Percentiles rank a stretch among this genome's conserved stretches.
phyloP scores from a whole-genome alignment of 192 early-diverging fungal species.

The Gryganskiella cystojenkinii region DNA sequence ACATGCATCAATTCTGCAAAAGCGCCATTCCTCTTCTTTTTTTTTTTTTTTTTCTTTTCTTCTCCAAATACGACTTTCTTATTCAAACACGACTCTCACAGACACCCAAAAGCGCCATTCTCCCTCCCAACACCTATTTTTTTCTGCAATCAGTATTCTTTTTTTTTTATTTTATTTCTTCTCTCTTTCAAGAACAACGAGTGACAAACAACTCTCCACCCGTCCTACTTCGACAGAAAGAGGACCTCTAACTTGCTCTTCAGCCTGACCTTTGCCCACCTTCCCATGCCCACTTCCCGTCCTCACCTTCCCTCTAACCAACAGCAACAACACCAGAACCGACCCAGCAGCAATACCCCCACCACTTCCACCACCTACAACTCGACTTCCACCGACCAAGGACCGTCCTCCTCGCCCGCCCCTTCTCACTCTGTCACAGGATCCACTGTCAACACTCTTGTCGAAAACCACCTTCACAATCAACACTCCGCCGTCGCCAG shows the following conservation, averaged over 20 bases:
- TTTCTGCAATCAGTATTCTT: background rate
- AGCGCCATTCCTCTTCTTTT: no score
- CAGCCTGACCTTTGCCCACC: background rate
- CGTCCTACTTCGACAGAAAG: background rate
- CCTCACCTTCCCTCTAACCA: slow-evolving; percentile 21
- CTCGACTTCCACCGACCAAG: no score
- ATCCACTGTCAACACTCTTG: no score
- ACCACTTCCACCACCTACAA: background rate
- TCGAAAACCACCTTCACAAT: slow-evolving; percentile 14
- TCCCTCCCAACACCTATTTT: no score
- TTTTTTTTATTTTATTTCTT: slow-evolving; percentile 1
- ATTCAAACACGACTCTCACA: no score
- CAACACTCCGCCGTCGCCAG: slow-evolving; percentile 37
- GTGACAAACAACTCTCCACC: background rate
- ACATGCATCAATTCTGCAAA: no score
- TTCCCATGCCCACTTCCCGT: slow-evolving; percentile 46
- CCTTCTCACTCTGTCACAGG: no score
- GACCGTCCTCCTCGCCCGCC: no score
- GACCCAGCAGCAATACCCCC: background rate
- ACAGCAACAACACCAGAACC: slow-evolving; percentile 3
- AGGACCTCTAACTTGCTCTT: background rate
- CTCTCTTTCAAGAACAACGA: background rate
- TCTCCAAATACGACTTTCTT: no score
- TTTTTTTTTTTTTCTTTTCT: no score
- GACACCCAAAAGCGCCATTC: no score